Percentiles rank a stretch among this genome's conserved stretches.
Conservation (phyloP, 139 green algal genomes). For the Picochlorum sp. region DNA sequence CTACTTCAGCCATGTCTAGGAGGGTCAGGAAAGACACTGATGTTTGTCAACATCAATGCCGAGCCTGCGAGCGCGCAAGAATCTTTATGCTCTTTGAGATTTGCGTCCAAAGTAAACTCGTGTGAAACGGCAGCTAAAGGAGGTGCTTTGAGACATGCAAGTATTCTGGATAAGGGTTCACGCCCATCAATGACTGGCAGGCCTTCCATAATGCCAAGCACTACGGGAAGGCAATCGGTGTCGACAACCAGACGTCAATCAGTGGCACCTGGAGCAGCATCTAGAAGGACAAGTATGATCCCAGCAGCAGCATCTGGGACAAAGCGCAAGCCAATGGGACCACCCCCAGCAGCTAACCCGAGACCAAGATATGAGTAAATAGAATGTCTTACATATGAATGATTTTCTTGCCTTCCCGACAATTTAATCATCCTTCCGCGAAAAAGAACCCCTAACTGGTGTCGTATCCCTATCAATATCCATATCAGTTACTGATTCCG, state of each 20-base stretch:
- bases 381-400: not conserved
- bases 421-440: not conserved
- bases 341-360: not conserved
- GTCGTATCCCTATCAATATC: not conserved
- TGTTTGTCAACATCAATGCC: conserved; percentile 92
- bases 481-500: too few species aligned
- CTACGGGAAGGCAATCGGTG: not conserved
- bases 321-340: conserved; percentile 3
- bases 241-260: not conserved
- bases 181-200: too few species aligned
- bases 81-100: conserved; percentile 77
- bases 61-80: conserved; percentile 62
- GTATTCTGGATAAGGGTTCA: not conserved
- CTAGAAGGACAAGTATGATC: conserved; percentile 9
- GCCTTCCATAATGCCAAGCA: not conserved
- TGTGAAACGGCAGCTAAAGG: conserved; percentile 69
- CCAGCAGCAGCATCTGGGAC: not conserved
- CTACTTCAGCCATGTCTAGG: conserved; percentile 52
- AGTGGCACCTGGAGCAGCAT: not conserved
- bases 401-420: too few species aligned
- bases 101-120: conserved; percentile 77
- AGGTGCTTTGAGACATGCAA: conserved; percentile 31
- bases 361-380: not conserved
- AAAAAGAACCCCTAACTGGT: not conserved
- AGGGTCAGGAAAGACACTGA: conserved; percentile 78